Conservation (phyloP, 495 filamentous ascomycete genomes). For the Aspergillus indologenus region DNA sequence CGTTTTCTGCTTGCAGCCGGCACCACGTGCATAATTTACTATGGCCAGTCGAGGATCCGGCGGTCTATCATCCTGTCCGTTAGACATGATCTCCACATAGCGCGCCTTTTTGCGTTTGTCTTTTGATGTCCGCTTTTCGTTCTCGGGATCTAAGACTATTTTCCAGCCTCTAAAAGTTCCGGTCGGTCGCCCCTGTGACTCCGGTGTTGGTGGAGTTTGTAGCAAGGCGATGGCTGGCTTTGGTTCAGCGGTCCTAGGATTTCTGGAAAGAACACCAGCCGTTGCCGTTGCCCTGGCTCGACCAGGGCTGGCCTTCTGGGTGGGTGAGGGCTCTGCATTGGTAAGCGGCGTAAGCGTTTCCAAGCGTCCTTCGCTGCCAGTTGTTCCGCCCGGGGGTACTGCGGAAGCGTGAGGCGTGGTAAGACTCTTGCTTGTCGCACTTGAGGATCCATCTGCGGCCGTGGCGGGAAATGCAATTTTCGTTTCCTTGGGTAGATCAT, state of each 20-base stretch:
- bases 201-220: conserved; percentile 48
- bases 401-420: conserved; percentile 54
- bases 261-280: conserved; percentile 14
- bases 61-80: conserved; percentile 64
- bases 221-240: conserved; percentile 44
- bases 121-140: conserved; percentile 58
- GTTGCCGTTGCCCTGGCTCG: conserved; percentile 36
- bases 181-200: conserved; percentile 59
- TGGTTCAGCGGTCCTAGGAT: conserved; percentile 19
- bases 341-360: conserved; percentile 74
- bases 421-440: conserved; percentile 62
- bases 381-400: conserved; percentile 34
- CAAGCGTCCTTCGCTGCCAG: conserved; percentile 46
- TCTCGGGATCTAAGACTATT: conserved; percentile 71
- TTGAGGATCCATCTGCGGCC: conserved; percentile 63
- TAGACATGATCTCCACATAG: conserved; percentile 66
- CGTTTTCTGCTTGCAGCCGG: conserved; percentile 65
- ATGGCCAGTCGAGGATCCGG: conserved; percentile 75
- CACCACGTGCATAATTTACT: conserved; percentile 53
- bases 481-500: conserved; percentile 9
- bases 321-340: conserved; percentile 70
- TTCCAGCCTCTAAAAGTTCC: conserved; percentile 65
- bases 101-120: conserved; percentile 68
- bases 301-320: conserved; percentile 54
- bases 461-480: conserved; percentile 15